These are phyloP conservation scores for Pisolithus tinctorius DNA, from an alignment of 768 basidiomycete species.

Conservation along the genomic window DNA sequence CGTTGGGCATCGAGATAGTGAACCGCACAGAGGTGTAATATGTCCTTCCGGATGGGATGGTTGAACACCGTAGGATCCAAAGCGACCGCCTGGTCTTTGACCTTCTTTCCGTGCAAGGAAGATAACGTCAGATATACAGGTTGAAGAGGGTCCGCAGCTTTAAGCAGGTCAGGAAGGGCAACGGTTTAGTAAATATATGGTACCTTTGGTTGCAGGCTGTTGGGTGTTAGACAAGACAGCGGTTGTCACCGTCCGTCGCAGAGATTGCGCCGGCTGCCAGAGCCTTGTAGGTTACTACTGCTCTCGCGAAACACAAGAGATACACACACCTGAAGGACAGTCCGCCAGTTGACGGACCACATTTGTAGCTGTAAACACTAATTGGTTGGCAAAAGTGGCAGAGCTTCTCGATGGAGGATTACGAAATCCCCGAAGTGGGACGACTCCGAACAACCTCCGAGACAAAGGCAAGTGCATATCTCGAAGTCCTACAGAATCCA, in stretches of 20 bases:
- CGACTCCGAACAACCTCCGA: too few species aligned
- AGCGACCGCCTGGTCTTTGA: slow-evolving; percentile 44
- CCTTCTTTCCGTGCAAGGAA: slow-evolving; percentile 40
- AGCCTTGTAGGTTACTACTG: neutral
- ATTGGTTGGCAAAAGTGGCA: too few species aligned
- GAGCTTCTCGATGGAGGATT: too few species aligned
- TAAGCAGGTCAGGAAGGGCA: slow-evolving; percentile 3
- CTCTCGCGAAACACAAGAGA: neutral
- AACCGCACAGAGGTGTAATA: slow-evolving; percentile 86
- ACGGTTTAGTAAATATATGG: slow-evolving; percentile 4
- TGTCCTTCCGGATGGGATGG: slow-evolving; percentile 84
- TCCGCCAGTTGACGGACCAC: neutral
- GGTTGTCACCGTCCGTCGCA: slow-evolving; percentile 9
- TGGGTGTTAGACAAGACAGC: slow-evolving; percentile 4
- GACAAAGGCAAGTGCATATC: too few species aligned
- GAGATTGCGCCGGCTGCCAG: neutral
- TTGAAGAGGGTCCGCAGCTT: slow-evolving; percentile 33
- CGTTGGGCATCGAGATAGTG: slow-evolving; percentile 84
- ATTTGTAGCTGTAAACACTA: too few species aligned
- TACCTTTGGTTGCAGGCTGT: slow-evolving; percentile 9
- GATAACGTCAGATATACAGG: slow-evolving; percentile 62
- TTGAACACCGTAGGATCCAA: slow-evolving; percentile 81
- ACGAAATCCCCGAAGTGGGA: too few species aligned
- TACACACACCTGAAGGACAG: neutral
- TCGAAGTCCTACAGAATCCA: too few species aligned